Evolutionary conservation across 164 flowering plant species (phyloP), one percentile per base, ranked within the genome.

Genomic region (Nymphaea colorata): DNA sequence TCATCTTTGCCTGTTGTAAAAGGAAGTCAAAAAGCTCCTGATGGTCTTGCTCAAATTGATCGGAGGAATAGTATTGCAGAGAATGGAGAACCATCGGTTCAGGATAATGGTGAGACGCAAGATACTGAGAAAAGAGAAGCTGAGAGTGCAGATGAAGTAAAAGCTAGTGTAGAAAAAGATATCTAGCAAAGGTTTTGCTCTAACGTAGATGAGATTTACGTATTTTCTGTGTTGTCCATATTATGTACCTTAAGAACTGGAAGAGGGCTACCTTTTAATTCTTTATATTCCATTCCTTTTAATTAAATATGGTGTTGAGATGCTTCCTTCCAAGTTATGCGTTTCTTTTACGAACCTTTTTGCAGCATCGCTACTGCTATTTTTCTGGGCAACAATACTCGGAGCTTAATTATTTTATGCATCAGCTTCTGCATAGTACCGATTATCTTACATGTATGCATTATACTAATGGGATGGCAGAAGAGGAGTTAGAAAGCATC

Each of bases 1-100:
- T 74, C 77, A 42, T 77, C 93, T 67, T 61, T 41, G 42, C 64
- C 64, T 17, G n/a, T 61, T 8, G 18, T 61, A 12, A 61, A 17
- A 41, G 64, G 64, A 61, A 51, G 57, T 15, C 57, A 51, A 51
- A 51, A 51, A 51, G 57, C 57, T 8, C 14, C 57, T 4, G 57
- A 51, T 51, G 57, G 57, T 51, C 12, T 51, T 3, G 57, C 14
- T 51, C 57, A 51, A 3, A 51, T 51, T 51, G 57, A 51, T 8
- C 57, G 57, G 57, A 51, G 57, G 14, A 51, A 15, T 51, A 51
- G 57, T 15, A 51, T 51, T 15, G 8, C 57, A 15, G 57, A 51
- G 12, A 51, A 51, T 51, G 57, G 57, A 51, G 36, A 25, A 25
- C 36, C 36, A 25, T 51, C 14, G 57, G 15, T 51, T 51, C 57